Evolutionary conservation across 495 filamentous ascomycete species (phyloP).

Genomic region (Rhypophila decipiens): DNA sequence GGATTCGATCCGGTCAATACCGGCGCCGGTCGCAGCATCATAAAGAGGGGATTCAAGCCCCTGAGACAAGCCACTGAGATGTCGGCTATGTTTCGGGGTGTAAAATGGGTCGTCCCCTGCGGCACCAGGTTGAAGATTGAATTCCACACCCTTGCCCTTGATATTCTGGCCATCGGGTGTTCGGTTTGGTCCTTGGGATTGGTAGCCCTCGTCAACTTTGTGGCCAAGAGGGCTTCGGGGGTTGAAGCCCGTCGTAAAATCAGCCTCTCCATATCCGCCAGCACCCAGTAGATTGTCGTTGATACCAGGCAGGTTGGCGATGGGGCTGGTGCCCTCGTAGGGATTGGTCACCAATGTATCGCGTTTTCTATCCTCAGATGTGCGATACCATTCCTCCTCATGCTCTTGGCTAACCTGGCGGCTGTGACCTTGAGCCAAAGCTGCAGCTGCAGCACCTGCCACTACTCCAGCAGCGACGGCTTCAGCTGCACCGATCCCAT

Average conservation of each 20-base stretch:
- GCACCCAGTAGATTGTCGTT: slow-evolving; percentile 40
- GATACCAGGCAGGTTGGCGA: slow-evolving; percentile 44
- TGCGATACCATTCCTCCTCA: slow-evolving; percentile 49
- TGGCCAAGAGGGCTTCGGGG: slow-evolving; percentile 38
- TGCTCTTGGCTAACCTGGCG: slow-evolving; percentile 43
- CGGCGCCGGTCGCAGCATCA: slow-evolving; percentile 80
- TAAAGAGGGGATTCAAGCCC: slow-evolving; percentile 84
- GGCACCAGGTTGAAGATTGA: slow-evolving; percentile 44
- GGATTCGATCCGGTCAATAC: slow-evolving; percentile 88
- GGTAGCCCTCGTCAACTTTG: slow-evolving; percentile 77
- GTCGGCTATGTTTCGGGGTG: slow-evolving; percentile 54
- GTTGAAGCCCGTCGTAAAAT: slow-evolving; percentile 36
- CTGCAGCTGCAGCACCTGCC: slow-evolving; percentile 27
- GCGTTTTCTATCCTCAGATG: slow-evolving; percentile 48
- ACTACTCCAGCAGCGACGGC: slow-evolving; percentile 8
- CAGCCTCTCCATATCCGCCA: slow-evolving; percentile 25
- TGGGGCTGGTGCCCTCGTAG: slow-evolving; percentile 50
- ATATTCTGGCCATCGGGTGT: slow-evolving; percentile 49
- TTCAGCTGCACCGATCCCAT: slow-evolving; percentile 27
- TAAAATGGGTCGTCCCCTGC: slow-evolving; percentile 54
- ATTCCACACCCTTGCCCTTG: slow-evolving; percentile 53
- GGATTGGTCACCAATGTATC: slow-evolving; percentile 53
- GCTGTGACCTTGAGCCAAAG: slow-evolving; percentile 40
- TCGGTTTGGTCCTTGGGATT: slow-evolving; percentile 71
- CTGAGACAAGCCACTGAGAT: slow-evolving; percentile 86